A percentile compares a stretch with the other conserved stretches of the same genome.
Evolutionary conservation across 495 filamentous ascomycete genomes (phyloP).

Genomic region (Aspergillus sclerotioniger): DNA sequence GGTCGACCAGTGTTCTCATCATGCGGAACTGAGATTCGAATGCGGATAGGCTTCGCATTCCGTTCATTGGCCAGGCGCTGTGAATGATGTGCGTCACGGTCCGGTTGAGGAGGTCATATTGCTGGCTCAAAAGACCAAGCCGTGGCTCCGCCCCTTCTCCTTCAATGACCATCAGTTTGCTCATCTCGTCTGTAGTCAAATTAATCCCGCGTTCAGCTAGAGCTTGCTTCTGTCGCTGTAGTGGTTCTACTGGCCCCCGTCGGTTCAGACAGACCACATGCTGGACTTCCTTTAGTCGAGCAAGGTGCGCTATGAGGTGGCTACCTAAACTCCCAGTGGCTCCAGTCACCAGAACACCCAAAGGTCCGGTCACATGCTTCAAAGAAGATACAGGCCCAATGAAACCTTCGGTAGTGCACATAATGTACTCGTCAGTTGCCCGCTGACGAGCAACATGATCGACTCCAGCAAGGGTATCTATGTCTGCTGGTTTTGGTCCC

Average conservation of each 20-base stretch:
- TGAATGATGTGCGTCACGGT: conserved; percentile 56
- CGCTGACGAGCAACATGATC: conserved; percentile 4
- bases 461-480: neutral
- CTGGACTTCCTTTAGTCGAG: conserved; percentile 29
- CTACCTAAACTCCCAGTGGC: conserved; percentile 51
- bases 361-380: neutral
- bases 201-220: conserved; percentile 33
- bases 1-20: conserved; percentile 46
- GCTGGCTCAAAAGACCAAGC: conserved; percentile 42
- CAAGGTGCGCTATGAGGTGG: conserved; percentile 43
- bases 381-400: neutral
- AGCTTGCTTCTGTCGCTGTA: conserved; percentile 35
- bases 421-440: conserved; percentile 27
- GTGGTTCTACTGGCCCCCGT: neutral
- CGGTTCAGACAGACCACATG: conserved; percentile 51
- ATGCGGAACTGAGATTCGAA: conserved; percentile 51
- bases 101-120: conserved; percentile 37
- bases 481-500: conserved; percentile 32
- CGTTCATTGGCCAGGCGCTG: conserved; percentile 60
- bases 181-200: conserved; percentile 19
- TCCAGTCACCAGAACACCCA: conserved; percentile 49
- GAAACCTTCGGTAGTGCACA: conserved; percentile 24
- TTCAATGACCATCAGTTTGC: conserved; percentile 29
- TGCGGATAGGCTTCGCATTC: conserved; percentile 35
- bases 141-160: conserved; percentile 42